Conservation (phyloP, 805 yeast genomes). For the Nakazawaea ambrosiae region DNA sequence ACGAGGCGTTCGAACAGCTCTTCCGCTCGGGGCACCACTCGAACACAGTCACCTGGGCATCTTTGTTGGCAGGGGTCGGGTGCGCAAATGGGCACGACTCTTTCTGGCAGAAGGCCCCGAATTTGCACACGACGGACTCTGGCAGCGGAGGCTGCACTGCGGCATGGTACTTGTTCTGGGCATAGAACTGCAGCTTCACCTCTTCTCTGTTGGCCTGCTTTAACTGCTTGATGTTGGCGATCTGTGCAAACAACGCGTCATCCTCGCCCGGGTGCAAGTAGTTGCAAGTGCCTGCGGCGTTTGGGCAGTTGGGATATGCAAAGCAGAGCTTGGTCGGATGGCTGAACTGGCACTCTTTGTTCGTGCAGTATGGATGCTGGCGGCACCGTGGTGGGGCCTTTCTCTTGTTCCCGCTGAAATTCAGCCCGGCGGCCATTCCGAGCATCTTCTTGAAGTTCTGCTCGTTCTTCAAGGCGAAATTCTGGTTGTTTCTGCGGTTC, state of each 20-base stretch:
- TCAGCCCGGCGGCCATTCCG: constrained; percentile 17
- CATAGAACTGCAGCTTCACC: constrained; percentile 13
- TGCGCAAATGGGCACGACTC: constrained; percentile 84
- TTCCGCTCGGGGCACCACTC: constrained; percentile 77
- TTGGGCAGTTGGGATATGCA: constrained; percentile 71
- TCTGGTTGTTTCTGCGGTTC: constrained; percentile 14
- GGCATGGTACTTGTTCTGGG: constrained; percentile 33
- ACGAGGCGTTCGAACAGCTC: constrained; percentile 50
- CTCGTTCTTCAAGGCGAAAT: constrained; percentile 30
- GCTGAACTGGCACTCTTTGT: constrained; percentile 60
- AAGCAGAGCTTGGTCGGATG: constrained; percentile 78
- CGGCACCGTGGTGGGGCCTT: constrained; percentile 59
- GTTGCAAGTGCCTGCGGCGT: constrained; percentile 76
- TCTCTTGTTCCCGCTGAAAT: constrained; percentile 17
- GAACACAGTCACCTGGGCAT: constrained; percentile 57
- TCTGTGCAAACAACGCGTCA: constrained; percentile 59
- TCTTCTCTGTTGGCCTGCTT: constrained; percentile 12
- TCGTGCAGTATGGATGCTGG: constrained; percentile 63
- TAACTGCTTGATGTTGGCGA: constrained; percentile 53
- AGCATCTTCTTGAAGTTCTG: constrained; percentile 35
- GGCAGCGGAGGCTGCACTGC: constrained; percentile 27
- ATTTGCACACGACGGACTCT: constrained; percentile 50
- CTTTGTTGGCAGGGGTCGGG: constrained; percentile 80
- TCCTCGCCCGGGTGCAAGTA: constrained; percentile 84
- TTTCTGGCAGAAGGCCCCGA: constrained; percentile 67